A percentile compares a stretch with the other conserved stretches of the same genome.
Conservation (phyloP, 2,329 filamentous ascomycete genomes). For the Penicillium sp. region DNA sequence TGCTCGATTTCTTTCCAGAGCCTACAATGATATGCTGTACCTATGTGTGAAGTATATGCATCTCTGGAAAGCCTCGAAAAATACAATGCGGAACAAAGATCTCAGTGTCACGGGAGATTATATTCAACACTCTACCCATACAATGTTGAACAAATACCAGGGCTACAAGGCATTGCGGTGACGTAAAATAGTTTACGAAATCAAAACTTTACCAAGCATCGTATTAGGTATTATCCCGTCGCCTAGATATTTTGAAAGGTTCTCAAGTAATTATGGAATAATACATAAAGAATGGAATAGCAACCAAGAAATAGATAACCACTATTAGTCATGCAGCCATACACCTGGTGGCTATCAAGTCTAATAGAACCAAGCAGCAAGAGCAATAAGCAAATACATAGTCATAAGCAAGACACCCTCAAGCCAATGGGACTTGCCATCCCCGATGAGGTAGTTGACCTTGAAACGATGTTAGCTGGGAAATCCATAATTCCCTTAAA, state of each 20-base stretch:
- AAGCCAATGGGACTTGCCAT: slow-evolving; percentile 60
- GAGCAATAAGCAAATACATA: slow-evolving; percentile 62
- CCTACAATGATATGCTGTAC: too few species aligned
- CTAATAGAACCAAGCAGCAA: slow-evolving; percentile 54
- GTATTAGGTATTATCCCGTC: background rate
- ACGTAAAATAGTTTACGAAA: background rate
- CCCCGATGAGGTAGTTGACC: slow-evolving; percentile 64
- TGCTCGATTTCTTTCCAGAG: too few species aligned
- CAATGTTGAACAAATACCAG: background rate
- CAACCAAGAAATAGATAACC: background rate
- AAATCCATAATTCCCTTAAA: background rate
- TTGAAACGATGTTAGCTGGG: slow-evolving; percentile 25
- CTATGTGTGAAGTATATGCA: too few species aligned
- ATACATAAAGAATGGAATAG: background rate
- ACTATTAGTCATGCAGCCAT: background rate
- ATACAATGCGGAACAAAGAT: too few species aligned
- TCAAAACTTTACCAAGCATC: background rate
- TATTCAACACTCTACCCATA: too few species aligned
- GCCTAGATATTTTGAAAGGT: background rate
- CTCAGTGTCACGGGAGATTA: too few species aligned
- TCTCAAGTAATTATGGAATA: background rate
- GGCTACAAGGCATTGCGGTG: background rate
- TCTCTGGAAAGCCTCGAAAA: too few species aligned
- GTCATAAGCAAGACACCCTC: slow-evolving; percentile 62
- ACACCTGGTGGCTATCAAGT: background rate